phyloP scores from a whole-genome alignment of 495 filamentous ascomycete genomes.

The Lepraria neglecta region DNA sequence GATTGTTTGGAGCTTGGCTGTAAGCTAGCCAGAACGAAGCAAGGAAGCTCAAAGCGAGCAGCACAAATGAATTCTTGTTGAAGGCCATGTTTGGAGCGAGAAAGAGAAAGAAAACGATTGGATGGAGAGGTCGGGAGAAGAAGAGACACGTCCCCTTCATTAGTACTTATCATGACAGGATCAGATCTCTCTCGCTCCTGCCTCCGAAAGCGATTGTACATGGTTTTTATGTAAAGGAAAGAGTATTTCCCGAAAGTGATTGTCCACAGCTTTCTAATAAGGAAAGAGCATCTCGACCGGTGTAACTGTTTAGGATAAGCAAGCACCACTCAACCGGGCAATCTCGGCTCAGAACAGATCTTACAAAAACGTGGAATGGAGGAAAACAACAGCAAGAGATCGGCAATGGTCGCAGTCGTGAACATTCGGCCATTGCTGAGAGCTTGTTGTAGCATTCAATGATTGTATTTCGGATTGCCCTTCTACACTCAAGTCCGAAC shows the following conservation, averaged over 20 bases:
- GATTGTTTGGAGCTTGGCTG: not conserved
- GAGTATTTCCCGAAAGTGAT: not conserved
- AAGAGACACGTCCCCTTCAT: not conserved
- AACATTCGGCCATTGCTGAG: not conserved
- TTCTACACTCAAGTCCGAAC: not conserved
- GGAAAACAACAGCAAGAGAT: not conserved
- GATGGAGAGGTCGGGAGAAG: not conserved
- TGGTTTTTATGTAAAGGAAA: not conserved
- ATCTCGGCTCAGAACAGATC: not conserved
- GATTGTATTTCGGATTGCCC: not conserved
- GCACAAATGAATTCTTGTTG: not conserved
- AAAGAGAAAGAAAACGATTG: not conserved
- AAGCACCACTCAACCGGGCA: not conserved
- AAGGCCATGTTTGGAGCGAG: not conserved
- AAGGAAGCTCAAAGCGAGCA: constrained; percentile 4
- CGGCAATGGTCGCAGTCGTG: not conserved
- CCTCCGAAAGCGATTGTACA: not conserved
- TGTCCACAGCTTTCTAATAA: not conserved
- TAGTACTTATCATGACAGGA: not conserved
- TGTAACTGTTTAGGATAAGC: not conserved
- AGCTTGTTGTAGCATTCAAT: not conserved
- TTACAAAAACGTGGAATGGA: not conserved
- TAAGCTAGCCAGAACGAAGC: not conserved
- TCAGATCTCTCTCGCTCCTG: not conserved
- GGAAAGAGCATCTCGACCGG: not conserved